phyloP scores from a whole-genome alignment of 306 rosid species.

The Hippophae gyantsensis region DNA sequence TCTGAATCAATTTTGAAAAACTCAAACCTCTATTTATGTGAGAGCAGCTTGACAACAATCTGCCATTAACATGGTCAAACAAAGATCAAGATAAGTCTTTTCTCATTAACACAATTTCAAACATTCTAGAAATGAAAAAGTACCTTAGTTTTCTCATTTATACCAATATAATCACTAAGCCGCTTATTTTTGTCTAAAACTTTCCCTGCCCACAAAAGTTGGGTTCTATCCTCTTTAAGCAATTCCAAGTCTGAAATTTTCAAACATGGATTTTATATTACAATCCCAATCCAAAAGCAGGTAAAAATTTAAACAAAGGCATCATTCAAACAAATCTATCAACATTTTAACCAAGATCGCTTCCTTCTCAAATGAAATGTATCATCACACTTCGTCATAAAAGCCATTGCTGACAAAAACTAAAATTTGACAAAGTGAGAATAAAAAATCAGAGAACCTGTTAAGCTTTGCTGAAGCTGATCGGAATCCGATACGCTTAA shows the following conservation, averaged over 20 bases:
- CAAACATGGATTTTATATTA: not conserved
- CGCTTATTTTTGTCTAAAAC: too few species aligned
- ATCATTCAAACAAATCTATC: not conserved
- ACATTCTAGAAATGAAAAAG: too few species aligned
- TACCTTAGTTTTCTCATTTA: too few species aligned
- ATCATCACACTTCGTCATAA: not conserved
- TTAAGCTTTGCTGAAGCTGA: constrained; percentile 7
- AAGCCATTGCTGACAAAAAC: not conserved
- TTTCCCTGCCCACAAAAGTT: not conserved
- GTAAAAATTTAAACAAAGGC: not conserved
- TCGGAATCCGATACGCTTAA: constrained; percentile 4
- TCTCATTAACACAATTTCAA: too few species aligned
- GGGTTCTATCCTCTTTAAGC: constrained; percentile 5
- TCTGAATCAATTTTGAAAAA: too few species aligned
- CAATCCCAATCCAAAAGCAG: not conserved
- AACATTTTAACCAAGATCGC: not conserved
- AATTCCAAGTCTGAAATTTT: constrained; percentile 7
- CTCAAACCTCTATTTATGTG: too few species aligned
- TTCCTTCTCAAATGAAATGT: not conserved
- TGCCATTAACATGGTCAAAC: too few species aligned
- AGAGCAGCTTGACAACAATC: too few species aligned
- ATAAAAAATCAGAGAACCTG: not conserved
- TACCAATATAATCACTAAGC: too few species aligned
- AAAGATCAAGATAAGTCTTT: too few species aligned
- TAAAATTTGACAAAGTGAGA: constrained; percentile 1